phyloP scores from a whole-genome alignment of 129 eudicot species.

The Centrapalus pauciflorus region DNA sequence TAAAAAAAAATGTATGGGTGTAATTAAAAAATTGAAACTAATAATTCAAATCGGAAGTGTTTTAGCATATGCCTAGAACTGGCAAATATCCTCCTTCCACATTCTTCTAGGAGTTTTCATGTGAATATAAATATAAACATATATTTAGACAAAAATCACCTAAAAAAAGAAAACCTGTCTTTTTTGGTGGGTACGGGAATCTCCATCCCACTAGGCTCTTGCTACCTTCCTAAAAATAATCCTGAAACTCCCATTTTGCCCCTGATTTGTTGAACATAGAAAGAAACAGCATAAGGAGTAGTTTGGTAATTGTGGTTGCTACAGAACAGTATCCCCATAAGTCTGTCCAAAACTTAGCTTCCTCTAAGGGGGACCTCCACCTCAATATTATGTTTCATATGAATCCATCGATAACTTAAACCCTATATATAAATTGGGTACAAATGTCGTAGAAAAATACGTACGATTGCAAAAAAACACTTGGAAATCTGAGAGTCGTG shows the following conservation, averaged over 20 bases:
- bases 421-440: too few species aligned
- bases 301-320: constrained; percentile 22
- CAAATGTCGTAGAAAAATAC: too few species aligned
- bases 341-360: constrained; percentile 27
- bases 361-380: constrained; percentile 59
- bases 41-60: too few species aligned
- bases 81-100: constrained; percentile 12
- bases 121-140: not conserved
- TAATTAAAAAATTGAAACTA: not conserved
- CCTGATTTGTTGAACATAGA: constrained; percentile 14
- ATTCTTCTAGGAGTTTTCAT: constrained; percentile 27
- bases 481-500: too few species aligned
- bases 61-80: constrained; percentile 5
- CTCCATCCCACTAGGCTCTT: constrained; percentile 15
- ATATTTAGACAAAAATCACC: not conserved
- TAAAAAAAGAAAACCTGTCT: not conserved
- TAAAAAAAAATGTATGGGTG: not conserved
- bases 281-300: constrained; percentile 19
- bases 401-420: too few species aligned
- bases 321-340: constrained; percentile 15
- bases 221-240: constrained; percentile 11
- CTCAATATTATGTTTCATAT: too few species aligned
- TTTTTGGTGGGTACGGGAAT: constrained; percentile 31
- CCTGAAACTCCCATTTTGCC: constrained; percentile 18
- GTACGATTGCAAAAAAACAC: too few species aligned